Base-by-base conservation (phyloP, 108 stramenopile genomes). In the Bacterosira constricta region DNA sequence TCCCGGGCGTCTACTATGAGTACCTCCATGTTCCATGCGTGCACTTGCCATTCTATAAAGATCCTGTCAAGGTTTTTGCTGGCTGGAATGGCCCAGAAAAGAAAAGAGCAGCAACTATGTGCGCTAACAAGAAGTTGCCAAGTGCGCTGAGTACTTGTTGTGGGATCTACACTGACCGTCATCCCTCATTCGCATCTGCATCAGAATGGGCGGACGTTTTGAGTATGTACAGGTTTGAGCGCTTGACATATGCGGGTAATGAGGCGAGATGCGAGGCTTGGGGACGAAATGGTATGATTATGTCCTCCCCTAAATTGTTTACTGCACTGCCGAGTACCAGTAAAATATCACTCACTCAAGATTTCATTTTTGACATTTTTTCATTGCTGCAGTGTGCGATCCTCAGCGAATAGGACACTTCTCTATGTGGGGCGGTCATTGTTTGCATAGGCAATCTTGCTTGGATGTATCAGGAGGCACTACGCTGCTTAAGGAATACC, bases 11-110 rank as follows among this genome's bases (percentile, higher is more conserved):
- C 4, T 87, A 56, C 41, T 90, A 85, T 53, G 89, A 88, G 42
- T 86, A 87, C 62, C 41, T 87, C 1, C 85, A 49, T 18, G 45
- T 37, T 9, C 75, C 87, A 1, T 90, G 89, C 71, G 87, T 90
- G 0, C 25, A 88, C 27, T 75, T 80, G 57, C 77, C 85, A 1
- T 87, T 85, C 30, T 86, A 75, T 47, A 10, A 74, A 7, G 75
- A 61, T 54, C 39, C 72, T 11, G 70, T 46, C 23, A 73, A 57
- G 53, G 63, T 79, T 26, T 41, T 56, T 65, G 23, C 63, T 32
- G 64, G 64, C 31, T n/a, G 1, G 26, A 9, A 36, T 17, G 3
- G n/a, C 13, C 15, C 11, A 5, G 25, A 17, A 18, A 36, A 41
- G 67, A 56, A 23, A 34, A 4, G 32, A 4, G 13, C 9, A 8